Evolutionary conservation across 225 moss, liverwort and hornwort species (phyloP).

Genomic region (Pleurozium schreberi): DNA sequence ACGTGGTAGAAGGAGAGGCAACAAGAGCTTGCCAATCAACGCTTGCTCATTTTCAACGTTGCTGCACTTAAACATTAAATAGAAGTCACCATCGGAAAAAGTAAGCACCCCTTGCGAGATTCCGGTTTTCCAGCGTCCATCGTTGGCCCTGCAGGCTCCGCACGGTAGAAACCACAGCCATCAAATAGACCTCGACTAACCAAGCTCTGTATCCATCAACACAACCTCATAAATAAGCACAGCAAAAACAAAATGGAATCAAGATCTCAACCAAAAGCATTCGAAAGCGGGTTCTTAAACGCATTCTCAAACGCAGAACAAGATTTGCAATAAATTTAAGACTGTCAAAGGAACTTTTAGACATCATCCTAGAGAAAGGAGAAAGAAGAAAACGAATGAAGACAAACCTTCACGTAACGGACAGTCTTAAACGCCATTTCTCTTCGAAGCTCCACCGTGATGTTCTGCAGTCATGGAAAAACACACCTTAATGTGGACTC

Average conservation of each 20-base stretch:
- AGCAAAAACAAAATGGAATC: background rate
- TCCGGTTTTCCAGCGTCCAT: constrained; percentile 37
- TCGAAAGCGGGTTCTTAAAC: background rate
- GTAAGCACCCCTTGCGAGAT: constrained; percentile 51
- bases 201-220: constrained; percentile 42
- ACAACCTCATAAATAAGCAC: background rate
- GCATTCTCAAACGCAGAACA: background rate
- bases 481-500: background rate
- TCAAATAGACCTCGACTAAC: constrained; percentile 51
- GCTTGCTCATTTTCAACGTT: background rate
- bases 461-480: constrained; percentile 29
- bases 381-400: background rate
- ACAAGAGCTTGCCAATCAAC: background rate
- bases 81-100: background rate
- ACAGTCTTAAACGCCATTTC: constrained; percentile 47
- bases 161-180: constrained; percentile 71
- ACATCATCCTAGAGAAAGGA: background rate
- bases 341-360: background rate
- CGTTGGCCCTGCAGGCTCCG: constrained; percentile 64
- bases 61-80: background rate
- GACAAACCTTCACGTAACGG: constrained; percentile 48
- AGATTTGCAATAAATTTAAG: background rate
- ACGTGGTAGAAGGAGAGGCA: background rate
- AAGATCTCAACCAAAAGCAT: background rate
- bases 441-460: constrained; percentile 51